phyloP scores from a whole-genome alignment of 805 yeast genomes.

The Candida bentonensis region DNA sequence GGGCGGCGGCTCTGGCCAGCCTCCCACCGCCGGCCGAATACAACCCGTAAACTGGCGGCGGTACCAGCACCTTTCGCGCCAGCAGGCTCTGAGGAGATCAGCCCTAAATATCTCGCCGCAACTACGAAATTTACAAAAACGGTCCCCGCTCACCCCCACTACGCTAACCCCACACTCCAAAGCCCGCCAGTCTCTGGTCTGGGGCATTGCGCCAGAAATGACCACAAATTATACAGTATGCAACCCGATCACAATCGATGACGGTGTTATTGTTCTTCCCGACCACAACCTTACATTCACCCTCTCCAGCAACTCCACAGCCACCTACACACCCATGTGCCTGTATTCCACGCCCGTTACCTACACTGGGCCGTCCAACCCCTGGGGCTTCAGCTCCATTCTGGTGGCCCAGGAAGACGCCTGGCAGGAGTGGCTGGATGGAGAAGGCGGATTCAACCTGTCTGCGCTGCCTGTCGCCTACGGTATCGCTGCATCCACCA shows the following conservation, averaged over 20 bases:
- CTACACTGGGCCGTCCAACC: background rate
- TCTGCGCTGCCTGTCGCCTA: slow-evolving; percentile 44
- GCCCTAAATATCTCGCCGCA: background rate
- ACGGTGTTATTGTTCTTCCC: background rate
- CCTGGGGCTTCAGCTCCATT: slow-evolving; percentile 2
- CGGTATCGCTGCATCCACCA: slow-evolving; percentile 49
- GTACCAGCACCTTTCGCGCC: background rate
- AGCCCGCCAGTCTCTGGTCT: background rate
- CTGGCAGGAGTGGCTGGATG: background rate
- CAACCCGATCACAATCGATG: background rate
- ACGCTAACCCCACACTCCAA: too few relatives aligned
- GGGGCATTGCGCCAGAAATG: background rate
- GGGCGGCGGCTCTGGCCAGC: too few relatives aligned
- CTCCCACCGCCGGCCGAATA: too few relatives aligned
- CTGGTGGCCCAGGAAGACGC: slow-evolving; percentile 7
- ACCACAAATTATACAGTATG: background rate
- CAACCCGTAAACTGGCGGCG: background rate
- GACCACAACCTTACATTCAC: background rate
- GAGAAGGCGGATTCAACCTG: slow-evolving; percentile 2
- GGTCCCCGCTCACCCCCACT: too few relatives aligned
- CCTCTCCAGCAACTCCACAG: background rate
- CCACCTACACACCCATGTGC: background rate
- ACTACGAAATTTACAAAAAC: too few relatives aligned
- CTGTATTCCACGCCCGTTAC: background rate
- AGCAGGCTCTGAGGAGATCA: background rate